Evolutionary conservation across 169 alveolate species (phyloP), one percentile per base, ranked within the genome.

Genomic region (Eimeria praecox): DNA sequence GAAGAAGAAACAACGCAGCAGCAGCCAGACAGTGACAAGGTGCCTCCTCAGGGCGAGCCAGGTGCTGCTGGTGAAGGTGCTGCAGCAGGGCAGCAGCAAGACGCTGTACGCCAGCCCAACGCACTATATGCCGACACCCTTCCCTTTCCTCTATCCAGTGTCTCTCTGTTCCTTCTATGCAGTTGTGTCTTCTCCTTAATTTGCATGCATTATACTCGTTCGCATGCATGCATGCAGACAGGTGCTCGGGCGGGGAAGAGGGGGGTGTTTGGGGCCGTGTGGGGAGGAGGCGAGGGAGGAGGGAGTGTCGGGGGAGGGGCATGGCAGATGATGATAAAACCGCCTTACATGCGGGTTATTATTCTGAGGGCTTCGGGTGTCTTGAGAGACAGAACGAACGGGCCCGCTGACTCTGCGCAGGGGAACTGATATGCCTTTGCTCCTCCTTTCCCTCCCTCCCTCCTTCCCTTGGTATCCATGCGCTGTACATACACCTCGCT

Each of bases 331-430:
- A 83, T 83, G 91, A 83, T 46, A 83, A 35, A 27, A 24, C 91
- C 77, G 77, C 91, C 12, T 33, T 49, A 46, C 59, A 83, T 75
- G 91, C 91, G 75, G 75, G 20, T 38, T 33, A 30, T 83, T 10
- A 35, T 30, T 52, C 42, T 83, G 91, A 83, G 91, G 75, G 91
- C 49, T 30, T 83, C 91, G 40, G 5, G 44, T 49, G 66, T 83
- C 77, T 54, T 54, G 77, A 24, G 44, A 83, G 91, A 18, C 35
- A 40, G 49, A 83, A 10, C 52, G 49, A 83, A 10, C 52, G 40
- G 77, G 75, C 91, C 59, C 91, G 71, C 44, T 83, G 91, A 83
- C 91, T 52, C 91, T 54, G 91, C 91, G 91, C 91, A 83, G 91
- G 91, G 91, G 91, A 83, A 49, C 91, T 83, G 91, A 83, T 10